Base-by-base conservation (phyloP, 768 basidiomycete genomes). In the Hortiboletus flavorubellus region DNA sequence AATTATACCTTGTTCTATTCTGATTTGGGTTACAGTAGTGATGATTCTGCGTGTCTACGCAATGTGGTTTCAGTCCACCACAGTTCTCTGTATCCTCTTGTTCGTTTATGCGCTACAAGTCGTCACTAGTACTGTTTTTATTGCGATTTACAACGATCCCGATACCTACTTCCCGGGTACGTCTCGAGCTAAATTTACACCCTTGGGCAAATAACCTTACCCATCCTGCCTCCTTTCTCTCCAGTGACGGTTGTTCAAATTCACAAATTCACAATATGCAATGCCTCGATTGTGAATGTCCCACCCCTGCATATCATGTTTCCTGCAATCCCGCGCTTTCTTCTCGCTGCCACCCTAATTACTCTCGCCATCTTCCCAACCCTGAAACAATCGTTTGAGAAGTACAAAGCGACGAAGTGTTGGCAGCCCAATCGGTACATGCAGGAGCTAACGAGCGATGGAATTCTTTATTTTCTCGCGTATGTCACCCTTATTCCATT, bases 401-500 rank as follows among this genome's bases (percentile, higher is more conserved):
- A 54, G 46, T 49, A 59, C 57, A 49, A 18, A n/a, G 49, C 33
- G 9, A 59, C 54, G 6, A 49, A 39, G 11, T 44, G 8, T 1
- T 62, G 59, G 61, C 41, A 41, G 6, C 40, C 14, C 11, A 63
- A 59, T 33, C 33, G 41, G 5, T 63, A 54, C 38, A 42, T 59
- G 42, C 18, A 31, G 5, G 44, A 4, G 3, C 18, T 64, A 3
- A 14, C 9, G 5, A 47, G 30, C 11, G 62, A 63, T 11, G 61
- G 61, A 2, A n/a, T 46, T 0, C 26, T 51, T 5, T 64, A 57
- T 16, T 63, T 64, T 21, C 0, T 60, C 5, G 21, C 30, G 62
- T 64, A 43, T 2, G 62, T 54, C 12, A 7, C 3, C 10, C 14
- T 10, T 30, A 5, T 9, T 3, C 12, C 16, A 2, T 34, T 12